Base-by-base conservation (phyloP, 441 rosid species). In the Hura crepitans region DNA sequence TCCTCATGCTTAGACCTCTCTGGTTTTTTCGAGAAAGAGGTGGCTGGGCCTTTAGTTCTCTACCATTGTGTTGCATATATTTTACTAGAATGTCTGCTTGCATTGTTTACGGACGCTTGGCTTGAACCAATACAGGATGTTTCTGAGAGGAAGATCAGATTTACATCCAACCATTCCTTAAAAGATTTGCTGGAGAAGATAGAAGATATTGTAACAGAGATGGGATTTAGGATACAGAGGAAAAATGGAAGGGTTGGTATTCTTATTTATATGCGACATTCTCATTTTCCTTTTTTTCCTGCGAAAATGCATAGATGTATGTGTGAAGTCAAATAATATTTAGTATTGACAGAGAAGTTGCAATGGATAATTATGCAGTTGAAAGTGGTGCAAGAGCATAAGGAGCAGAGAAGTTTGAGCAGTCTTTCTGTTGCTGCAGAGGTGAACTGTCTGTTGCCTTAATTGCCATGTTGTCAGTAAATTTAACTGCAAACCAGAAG, bases 21-120 rank as follows among this genome's bases (percentile, higher is more conserved):
- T 3, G 99, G 99, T 73, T 92, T 95, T 81, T 95, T 95, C 17
- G 99, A 95, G 83, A 80, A 85, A 78, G 99, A 92, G 97, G 99
- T 95, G 75, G 54, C 9, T 10, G 31, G 54, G 65, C 3, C 47
- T 53, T 59, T 23, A 31, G 58, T 47, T 54, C 31, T 23, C 20
- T 60, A 42, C 50, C 35, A 17, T 6, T 22, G 9, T 47, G n/a
- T 15, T 5, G 12, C 28, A 20, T 12, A 37, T 5, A 28, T 20
- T 72, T 63, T 45, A 46, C 27, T 62, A 27, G 27, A 30, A 22
- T 11, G 8, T 10, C 42, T 66, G 49, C 45, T 30, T 58, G 33
- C 27, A 0, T 42, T 6, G 11, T 42, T 1, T 31, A 18, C n/a
- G 27, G 6, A 18, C 72, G 51, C 12, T 69, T 25, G 47, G 33